These are phyloP conservation scores for Peribolospora kevripleyi DNA, from an alignment of 768 basidiomycete genomes.

Conservation along the genomic window DNA sequence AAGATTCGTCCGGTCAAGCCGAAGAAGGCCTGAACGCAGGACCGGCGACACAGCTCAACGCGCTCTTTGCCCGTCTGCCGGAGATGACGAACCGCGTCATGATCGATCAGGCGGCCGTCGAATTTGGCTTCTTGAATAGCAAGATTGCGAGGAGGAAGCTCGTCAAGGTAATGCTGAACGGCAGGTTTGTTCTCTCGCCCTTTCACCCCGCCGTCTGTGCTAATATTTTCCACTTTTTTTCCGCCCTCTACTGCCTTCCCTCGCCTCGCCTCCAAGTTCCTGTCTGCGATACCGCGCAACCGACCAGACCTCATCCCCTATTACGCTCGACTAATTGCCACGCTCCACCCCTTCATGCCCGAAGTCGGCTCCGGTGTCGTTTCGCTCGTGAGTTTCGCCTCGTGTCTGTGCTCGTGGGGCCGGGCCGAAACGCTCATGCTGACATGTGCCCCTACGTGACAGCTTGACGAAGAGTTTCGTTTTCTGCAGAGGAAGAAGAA, in stretches of 20 bases:
- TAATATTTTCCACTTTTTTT: neutral
- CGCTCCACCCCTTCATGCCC: constrained; percentile 73
- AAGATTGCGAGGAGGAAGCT: constrained; percentile 85
- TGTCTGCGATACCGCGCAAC: constrained; percentile 61
- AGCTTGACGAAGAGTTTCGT: constrained; percentile 93
- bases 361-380: constrained; percentile 70
- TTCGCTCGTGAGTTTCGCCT: constrained; percentile 34
- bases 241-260: neutral
- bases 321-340: constrained; percentile 72
- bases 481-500: constrained; percentile 88
- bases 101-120: constrained; percentile 81
- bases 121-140: constrained; percentile 89
- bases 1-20: constrained; percentile 7
- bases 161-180: constrained; percentile 36
- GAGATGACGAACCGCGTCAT: constrained; percentile 76
- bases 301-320: constrained; percentile 77
- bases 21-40: constrained; percentile 48
- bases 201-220: neutral
- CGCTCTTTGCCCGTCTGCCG: constrained; percentile 66
- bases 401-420: neutral
- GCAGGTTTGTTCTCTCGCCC: too few relatives aligned
- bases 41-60: constrained; percentile 75
- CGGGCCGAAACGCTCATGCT: neutral
- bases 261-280: constrained; percentile 29
- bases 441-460: neutral